Evolutionary conservation across 2,329 filamentous ascomycete species (phyloP).

Genomic region (Emmonsiellopsis sp.): DNA sequence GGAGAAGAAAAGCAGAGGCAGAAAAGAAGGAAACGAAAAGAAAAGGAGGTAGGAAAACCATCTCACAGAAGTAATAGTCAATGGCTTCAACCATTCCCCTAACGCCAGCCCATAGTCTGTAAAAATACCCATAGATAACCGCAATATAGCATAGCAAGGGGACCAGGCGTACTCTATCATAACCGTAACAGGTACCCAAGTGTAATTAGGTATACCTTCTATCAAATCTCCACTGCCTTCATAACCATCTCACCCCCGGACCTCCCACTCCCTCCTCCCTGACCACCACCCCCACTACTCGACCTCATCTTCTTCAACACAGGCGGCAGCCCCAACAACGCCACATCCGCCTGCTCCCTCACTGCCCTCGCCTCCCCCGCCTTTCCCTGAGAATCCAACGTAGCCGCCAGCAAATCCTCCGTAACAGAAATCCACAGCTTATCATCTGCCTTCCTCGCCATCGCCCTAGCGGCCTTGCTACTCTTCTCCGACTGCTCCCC

Average conservation of each 20-base stretch:
- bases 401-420: slow-evolving; percentile 67
- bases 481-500: slow-evolving; percentile 73
- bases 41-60: too few species aligned
- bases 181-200: not conserved
- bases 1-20: too few species aligned
- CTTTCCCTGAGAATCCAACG: slow-evolving; percentile 63
- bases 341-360: slow-evolving; percentile 35
- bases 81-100: too few species aligned
- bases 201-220: not conserved
- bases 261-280: not conserved
- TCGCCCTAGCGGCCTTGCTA: slow-evolving; percentile 57
- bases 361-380: slow-evolving; percentile 39
- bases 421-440: slow-evolving; percentile 72
- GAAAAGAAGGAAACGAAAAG: too few species aligned
- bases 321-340: slow-evolving; percentile 29
- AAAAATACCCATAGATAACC: too few species aligned
- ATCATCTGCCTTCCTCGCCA: slow-evolving; percentile 61
- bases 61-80: too few species aligned
- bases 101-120: too few species aligned
- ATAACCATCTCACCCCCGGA: slow-evolving; percentile 4
- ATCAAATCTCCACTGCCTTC: slow-evolving; percentile 8
- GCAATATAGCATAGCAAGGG: too few species aligned
- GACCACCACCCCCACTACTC: not conserved
- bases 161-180: too few species aligned
- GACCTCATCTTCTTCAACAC: slow-evolving; percentile 21